phyloP scores from a whole-genome alignment of 2,329 filamentous ascomycete species.

The Arthrobotrys megalospora region DNA sequence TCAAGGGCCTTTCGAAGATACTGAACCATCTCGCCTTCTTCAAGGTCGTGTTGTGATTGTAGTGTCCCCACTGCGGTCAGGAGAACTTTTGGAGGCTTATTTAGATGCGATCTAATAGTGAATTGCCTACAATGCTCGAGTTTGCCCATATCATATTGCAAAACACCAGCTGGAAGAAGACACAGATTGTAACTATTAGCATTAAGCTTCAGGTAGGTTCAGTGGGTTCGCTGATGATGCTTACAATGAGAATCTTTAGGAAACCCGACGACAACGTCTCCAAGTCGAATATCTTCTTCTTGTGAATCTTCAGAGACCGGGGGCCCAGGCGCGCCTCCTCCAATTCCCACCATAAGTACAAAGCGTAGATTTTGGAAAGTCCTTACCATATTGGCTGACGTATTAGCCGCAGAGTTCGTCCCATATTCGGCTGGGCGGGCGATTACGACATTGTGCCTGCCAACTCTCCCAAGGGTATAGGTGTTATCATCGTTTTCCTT shows the following conservation, averaged over 20 bases:
- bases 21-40: slow-evolving; percentile 28
- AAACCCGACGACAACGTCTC: slow-evolving; percentile 35
- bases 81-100: slow-evolving; percentile 21
- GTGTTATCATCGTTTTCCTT: slow-evolving; percentile 31
- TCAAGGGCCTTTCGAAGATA: slow-evolving; percentile 6
- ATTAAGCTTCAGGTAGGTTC: background rate
- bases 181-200: slow-evolving; percentile 2
- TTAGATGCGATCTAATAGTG: slow-evolving; percentile 24
- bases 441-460: slow-evolving; percentile 33
- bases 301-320: slow-evolving; percentile 4
- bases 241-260: slow-evolving; percentile 16
- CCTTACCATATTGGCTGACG: slow-evolving; percentile 20
- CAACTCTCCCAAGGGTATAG: slow-evolving; percentile 28
- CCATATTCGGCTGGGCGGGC: slow-evolving; percentile 12
- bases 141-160: slow-evolving; percentile 44
- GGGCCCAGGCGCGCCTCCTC: slow-evolving; percentile 25
- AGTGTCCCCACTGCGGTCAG: slow-evolving; percentile 2
- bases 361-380: slow-evolving; percentile 29
- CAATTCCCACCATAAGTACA: slow-evolving; percentile 37
- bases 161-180: slow-evolving; percentile 10
- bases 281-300: slow-evolving; percentile 34
- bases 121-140: background rate
- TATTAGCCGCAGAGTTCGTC: slow-evolving; percentile 19
- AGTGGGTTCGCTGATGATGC: background rate
- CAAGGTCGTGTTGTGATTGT: slow-evolving; percentile 2